Evolutionary conservation across 768 basidiomycete genomes (phyloP).

Genomic region (Rhodotorula diobovata): DNA sequence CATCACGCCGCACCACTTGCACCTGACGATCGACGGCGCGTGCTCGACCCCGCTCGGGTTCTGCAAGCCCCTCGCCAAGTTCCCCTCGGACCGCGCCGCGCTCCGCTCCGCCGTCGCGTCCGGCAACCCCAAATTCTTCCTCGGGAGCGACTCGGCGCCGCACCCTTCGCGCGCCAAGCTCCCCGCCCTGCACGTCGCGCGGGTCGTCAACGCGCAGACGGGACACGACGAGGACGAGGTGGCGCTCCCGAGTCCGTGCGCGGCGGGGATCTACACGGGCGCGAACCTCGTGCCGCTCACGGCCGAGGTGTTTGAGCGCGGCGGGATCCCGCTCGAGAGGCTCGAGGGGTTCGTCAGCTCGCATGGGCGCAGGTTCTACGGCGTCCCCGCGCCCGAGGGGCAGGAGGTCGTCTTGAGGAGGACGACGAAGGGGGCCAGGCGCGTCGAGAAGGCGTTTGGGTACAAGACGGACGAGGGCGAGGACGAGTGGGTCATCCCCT

Average conservation of each 20-base stretch:
- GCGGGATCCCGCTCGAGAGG: slow-evolving; percentile 76
- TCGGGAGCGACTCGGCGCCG: slow-evolving; percentile 94
- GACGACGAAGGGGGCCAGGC: slow-evolving; percentile 43
- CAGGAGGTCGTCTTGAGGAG: slow-evolving; percentile 44
- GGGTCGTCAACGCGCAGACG: slow-evolving; percentile 13
- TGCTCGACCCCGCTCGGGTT: slow-evolving; percentile 91
- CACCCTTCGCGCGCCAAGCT: slow-evolving; percentile 58
- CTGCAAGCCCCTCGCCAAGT: slow-evolving; percentile 98
- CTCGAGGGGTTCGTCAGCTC: slow-evolving; percentile 73
- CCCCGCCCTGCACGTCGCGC: slow-evolving; percentile 33
- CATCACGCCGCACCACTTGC: slow-evolving; percentile 94
- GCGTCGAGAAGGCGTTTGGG: slow-evolving; percentile 37
- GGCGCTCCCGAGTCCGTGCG: slow-evolving; percentile 68
- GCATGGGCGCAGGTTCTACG: slow-evolving; percentile 78
- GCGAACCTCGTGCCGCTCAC: slow-evolving; percentile 84
- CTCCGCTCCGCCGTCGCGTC: slow-evolving; percentile 59
- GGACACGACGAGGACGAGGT: slow-evolving; percentile 55
- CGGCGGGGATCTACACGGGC: slow-evolving; percentile 93
- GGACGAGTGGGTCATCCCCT: slow-evolving; percentile 63
- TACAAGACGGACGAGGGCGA: slow-evolving; percentile 48
- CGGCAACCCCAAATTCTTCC: slow-evolving; percentile 93
- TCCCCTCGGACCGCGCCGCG: slow-evolving; percentile 81
- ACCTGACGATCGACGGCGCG: slow-evolving; percentile 91
- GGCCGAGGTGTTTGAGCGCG: slow-evolving; percentile 83
- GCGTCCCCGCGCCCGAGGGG: slow-evolving; percentile 41